Conservation (phyloP, 495 filamentous ascomycete species). For the Corynascus novoguineensis region DNA sequence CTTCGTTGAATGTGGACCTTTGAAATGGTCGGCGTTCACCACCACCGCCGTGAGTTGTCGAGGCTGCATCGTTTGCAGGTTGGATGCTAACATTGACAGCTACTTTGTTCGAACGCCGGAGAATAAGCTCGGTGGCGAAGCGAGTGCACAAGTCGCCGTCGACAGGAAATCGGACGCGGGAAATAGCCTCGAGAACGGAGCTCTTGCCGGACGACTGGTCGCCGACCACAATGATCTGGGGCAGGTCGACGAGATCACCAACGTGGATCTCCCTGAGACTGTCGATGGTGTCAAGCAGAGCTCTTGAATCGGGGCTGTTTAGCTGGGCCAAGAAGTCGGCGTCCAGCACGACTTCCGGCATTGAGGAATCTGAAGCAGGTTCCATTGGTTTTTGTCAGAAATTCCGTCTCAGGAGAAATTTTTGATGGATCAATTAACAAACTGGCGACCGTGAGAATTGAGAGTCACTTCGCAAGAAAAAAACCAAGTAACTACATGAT, state of each 20-base stretch:
- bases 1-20: constrained; percentile 17
- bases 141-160: constrained; percentile 48
- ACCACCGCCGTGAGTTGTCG: not conserved
- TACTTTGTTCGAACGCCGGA: constrained; percentile 35
- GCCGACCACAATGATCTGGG: constrained; percentile 15
- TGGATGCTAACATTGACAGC: constrained; percentile 37
- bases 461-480: no score
- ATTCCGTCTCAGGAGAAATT: no score
- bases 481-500: no score
- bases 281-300: constrained; percentile 14
- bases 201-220: constrained; percentile 57
- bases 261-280: not conserved
- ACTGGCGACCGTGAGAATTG: no score
- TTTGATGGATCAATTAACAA: no score
- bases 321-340: no score
- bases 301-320: no score
- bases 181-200: constrained; percentile 64
- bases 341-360: no score
- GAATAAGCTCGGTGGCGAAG: constrained; percentile 53
- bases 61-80: constrained; percentile 14
- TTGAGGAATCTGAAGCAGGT: no score
- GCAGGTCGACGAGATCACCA: constrained; percentile 6
- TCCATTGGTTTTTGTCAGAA: no score
- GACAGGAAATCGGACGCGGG: constrained; percentile 54
- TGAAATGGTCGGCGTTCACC: not conserved